These are phyloP conservation scores for Thuja plicata DNA, from an alignment of 83 land plant species.

Conservation along the genomic window DNA sequence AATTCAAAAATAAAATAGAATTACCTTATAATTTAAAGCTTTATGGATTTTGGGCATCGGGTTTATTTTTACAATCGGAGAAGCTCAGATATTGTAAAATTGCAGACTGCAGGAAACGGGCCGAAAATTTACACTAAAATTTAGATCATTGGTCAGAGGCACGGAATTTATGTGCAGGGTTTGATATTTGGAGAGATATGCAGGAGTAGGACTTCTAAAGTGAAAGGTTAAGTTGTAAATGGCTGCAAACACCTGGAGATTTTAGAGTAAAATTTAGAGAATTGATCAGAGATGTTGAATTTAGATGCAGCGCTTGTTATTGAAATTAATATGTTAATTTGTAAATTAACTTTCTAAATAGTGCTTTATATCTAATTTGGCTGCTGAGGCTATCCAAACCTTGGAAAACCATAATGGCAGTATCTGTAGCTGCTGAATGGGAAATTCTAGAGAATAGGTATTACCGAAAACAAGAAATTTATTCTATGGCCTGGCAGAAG, in stretches of 20 bases:
- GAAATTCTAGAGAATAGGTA: conserved; percentile 70
- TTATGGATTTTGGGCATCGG: background rate
- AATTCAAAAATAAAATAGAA: background rate
- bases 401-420: conserved; percentile 35
- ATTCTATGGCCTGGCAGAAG: conserved; percentile 80
- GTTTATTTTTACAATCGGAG: background rate
- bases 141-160: background rate
- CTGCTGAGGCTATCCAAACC: background rate
- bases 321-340: background rate
- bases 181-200: background rate
- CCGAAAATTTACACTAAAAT: background rate
- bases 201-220: background rate
- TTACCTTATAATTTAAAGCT: background rate
- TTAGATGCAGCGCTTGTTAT: background rate
- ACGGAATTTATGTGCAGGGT: background rate
- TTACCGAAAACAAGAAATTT: conserved; percentile 88
- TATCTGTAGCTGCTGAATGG: conserved; percentile 96
- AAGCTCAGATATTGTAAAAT: background rate
- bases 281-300: background rate
- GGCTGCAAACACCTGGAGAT: no score
- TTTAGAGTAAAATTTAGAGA: background rate
- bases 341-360: no score
- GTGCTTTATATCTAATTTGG: background rate
- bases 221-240: background rate
- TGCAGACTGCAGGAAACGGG: background rate